These are phyloP conservation scores for Backusella circina DNA, from an alignment of 192 early-diverging fungal genomes.

Conservation along the genomic window DNA sequence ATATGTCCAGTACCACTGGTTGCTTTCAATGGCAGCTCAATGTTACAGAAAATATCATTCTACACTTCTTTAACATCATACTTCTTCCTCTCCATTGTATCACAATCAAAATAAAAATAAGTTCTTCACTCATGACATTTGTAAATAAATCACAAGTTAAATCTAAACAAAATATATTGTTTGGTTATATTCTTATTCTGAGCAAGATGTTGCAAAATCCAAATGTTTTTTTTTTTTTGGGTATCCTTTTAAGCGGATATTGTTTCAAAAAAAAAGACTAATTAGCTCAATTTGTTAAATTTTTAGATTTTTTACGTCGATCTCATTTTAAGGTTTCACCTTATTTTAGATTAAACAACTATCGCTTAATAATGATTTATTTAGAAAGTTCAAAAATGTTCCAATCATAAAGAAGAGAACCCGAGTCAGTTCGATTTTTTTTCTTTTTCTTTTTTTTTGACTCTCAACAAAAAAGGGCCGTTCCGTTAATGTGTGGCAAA, in stretches of 20 bases:
- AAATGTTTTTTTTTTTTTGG: neutral
- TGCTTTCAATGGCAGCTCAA: neutral
- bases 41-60: neutral
- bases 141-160: neutral
- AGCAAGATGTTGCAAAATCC: neutral
- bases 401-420: neutral
- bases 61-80: neutral
- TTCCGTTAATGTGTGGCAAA: neutral
- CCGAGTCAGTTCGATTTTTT: neutral
- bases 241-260: neutral
- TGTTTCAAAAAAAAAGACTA: neutral
- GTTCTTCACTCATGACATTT: neutral
- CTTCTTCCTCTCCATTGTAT: neutral
- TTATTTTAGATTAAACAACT: neutral
- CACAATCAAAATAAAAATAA: neutral
- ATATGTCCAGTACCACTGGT: neutral
- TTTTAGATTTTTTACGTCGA: neutral
- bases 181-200: neutral
- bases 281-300: neutral
- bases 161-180: neutral
- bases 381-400: neutral
- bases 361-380: neutral
- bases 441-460: neutral
- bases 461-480: neutral
- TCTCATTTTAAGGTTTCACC: neutral